Conservation (phyloP, 78 protist species). For the Guillardia theta region DNA sequence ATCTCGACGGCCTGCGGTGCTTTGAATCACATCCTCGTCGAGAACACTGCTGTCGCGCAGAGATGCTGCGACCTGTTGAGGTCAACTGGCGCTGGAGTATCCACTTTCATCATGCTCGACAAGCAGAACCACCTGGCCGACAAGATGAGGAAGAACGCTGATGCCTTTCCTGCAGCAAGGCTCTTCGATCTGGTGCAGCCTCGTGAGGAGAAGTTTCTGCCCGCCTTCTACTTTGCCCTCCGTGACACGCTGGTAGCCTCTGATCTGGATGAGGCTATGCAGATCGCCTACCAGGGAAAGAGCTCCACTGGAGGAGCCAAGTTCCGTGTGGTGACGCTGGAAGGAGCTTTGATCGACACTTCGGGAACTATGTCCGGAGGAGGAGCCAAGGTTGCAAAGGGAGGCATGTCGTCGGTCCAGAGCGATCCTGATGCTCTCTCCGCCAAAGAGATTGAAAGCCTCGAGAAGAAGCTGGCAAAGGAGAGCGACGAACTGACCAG, state of each 20-base stretch:
- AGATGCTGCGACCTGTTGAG: constrained; percentile 63
- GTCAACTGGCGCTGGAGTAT: constrained; percentile 78
- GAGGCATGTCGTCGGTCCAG: constrained; percentile 62
- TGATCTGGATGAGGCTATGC: constrained; percentile 66
- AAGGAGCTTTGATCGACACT: constrained; percentile 92
- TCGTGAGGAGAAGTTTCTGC: neutral
- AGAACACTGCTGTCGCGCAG: constrained; percentile 64
- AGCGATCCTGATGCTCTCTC: neutral
- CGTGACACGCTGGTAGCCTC: constrained; percentile 89
- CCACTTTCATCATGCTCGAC: constrained; percentile 94
- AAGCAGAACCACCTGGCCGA: constrained; percentile 47
- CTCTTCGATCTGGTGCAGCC: constrained; percentile 58
- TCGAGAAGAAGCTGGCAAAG: neutral
- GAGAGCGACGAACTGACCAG: neutral
- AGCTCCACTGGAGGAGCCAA: no score
- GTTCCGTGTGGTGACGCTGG: constrained; percentile 97
- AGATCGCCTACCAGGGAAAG: constrained; percentile 70
- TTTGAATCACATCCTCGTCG: constrained; percentile 89
- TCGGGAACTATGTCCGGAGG: constrained; percentile 99
- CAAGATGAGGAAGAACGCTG: neutral
- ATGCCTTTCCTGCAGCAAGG: neutral
- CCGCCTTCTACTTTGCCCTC: constrained; percentile 91
- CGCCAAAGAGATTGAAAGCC: constrained; percentile 56
- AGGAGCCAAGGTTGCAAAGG: constrained; percentile 71
- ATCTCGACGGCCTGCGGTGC: constrained; percentile 83